phyloP scores from a whole-genome alignment of 768 basidiomycete genomes.

The Leccinum disarticulatum region DNA sequence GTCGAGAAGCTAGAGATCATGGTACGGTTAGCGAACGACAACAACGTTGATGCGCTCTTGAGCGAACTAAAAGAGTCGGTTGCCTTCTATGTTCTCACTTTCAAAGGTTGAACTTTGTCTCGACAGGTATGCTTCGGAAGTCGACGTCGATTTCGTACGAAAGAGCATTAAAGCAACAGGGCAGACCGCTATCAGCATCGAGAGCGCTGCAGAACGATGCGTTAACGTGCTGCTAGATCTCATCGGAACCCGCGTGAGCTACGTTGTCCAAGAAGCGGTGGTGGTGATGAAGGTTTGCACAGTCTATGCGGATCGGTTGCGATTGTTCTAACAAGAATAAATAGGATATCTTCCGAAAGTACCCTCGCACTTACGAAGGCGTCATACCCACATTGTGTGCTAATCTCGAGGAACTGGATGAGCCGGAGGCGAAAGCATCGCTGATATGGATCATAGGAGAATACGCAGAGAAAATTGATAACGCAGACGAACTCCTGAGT shows the following conservation, averaged over 20 bases:
- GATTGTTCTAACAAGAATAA: not conserved
- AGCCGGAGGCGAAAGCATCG: constrained; percentile 97
- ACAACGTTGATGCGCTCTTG: constrained; percentile 90
- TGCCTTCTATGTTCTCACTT: not conserved
- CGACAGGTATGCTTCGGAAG: constrained; percentile 88
- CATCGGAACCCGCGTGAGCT: constrained; percentile 90
- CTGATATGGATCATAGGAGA: constrained; percentile 99
- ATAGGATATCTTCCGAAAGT: constrained; percentile 97
- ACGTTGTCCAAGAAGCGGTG: constrained; percentile 97
- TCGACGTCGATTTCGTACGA: constrained; percentile 97
- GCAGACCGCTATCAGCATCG: constrained; percentile 94
- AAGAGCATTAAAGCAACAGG: constrained; percentile 95
- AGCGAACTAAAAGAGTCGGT: constrained; percentile 95
- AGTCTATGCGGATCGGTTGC: not conserved
- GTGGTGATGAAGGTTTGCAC: constrained; percentile 92
- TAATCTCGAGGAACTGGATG: constrained; percentile 94
- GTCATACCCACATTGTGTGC: constrained; percentile 94
- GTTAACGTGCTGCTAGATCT: constrained; percentile 92
- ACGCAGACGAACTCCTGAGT: constrained; percentile 88
- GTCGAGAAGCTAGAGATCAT: constrained; percentile 98
- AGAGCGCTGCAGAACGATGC: constrained; percentile 88
- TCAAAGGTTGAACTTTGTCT: constrained; percentile 1
- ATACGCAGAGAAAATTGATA: constrained; percentile 96
- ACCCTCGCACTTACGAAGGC: constrained; percentile 94
- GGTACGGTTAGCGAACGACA: constrained; percentile 88